Conservation (phyloP, 805 yeast species). For the Yarrowia keelungensis region DNA sequence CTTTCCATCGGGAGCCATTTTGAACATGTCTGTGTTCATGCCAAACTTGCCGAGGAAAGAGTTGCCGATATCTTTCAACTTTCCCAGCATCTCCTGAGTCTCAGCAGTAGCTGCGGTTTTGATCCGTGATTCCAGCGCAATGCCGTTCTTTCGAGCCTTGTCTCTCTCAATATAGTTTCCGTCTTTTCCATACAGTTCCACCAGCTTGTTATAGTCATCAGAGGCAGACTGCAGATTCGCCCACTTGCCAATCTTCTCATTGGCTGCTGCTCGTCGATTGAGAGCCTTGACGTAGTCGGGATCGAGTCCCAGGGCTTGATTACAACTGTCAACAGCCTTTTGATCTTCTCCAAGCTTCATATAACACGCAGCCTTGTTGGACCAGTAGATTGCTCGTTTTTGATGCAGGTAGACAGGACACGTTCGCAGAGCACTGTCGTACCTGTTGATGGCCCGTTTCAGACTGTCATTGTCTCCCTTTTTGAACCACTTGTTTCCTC, state of each 20-base stretch:
- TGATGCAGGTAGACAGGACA: conserved; percentile 41
- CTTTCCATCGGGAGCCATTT: conserved; percentile 42
- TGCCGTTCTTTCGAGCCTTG: conserved; percentile 18
- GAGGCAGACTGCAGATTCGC: conserved; percentile 45
- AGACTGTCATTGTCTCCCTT: conserved; percentile 21
- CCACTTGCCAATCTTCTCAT: conserved; percentile 50
- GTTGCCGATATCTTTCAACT: conserved; percentile 49
- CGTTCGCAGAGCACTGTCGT: conserved; percentile 41
- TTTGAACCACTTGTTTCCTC: conserved; percentile 46
- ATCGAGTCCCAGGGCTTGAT: conserved; percentile 65
- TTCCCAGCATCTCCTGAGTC: conserved; percentile 48
- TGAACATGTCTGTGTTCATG: conserved; percentile 48
- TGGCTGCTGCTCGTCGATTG: conserved; percentile 76
- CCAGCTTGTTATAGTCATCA: conserved; percentile 44
- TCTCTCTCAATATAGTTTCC: conserved; percentile 37
- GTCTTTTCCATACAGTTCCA: conserved; percentile 33
- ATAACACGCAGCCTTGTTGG: conserved; percentile 47
- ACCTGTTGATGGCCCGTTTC: conserved; percentile 40
- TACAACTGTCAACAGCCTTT: conserved; percentile 68
- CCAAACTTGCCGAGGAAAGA: conserved; percentile 48
- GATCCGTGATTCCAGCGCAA: conserved; percentile 42
- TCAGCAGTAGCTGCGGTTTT: conserved; percentile 46
- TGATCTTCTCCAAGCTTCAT: conserved; percentile 43
- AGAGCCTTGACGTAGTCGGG: conserved; percentile 70
- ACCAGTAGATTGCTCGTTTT: conserved; percentile 42